A percentile compares a stretch with the other conserved stretches of the same genome.
phyloP scores from a whole-genome alignment of 2,329 filamentous ascomycete genomes.

The Aspergillus sp. region DNA sequence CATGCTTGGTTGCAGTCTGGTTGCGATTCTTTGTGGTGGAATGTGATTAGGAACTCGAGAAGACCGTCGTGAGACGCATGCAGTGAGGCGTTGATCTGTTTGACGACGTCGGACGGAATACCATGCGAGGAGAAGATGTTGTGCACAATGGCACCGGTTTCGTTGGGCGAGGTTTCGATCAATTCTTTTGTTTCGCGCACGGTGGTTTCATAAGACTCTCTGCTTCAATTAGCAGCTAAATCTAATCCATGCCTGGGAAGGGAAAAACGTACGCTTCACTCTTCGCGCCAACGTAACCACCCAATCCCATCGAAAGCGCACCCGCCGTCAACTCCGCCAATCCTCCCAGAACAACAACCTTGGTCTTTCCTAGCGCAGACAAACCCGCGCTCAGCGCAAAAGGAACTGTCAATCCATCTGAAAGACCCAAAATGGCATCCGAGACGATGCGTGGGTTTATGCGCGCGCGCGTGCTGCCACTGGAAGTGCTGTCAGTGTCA shows the following conservation, averaged over 20 bases:
- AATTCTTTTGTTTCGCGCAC: constrained; percentile 38
- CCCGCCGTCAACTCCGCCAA: constrained; percentile 71
- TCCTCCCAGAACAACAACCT: constrained; percentile 63
- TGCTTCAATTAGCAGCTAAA: constrained; percentile 8
- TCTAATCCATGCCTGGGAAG: background rate
- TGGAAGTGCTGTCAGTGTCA: constrained; percentile 11
- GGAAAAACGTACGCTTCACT: constrained; percentile 43
- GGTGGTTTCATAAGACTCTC: constrained; percentile 42
- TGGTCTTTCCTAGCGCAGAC: constrained; percentile 53
- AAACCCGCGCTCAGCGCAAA: constrained; percentile 72
- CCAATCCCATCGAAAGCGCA: constrained; percentile 70
- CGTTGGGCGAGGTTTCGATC: constrained; percentile 30
- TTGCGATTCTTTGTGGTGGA: constrained; percentile 41
- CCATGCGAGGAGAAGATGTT: constrained; percentile 37
- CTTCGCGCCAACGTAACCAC: constrained; percentile 60
- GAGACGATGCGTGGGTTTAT: constrained; percentile 42
- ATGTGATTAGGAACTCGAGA: constrained; percentile 43
- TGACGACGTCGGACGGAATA: constrained; percentile 30
- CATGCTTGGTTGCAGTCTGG: constrained; percentile 42
- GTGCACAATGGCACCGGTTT: constrained; percentile 34
- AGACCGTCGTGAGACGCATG: constrained; percentile 34
- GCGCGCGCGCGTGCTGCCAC: constrained; percentile 23
- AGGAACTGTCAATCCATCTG: constrained; percentile 71
- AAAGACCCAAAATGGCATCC: constrained; percentile 66
- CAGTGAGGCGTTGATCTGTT: constrained; percentile 30